phyloP scores from a whole-genome alignment of 305 asterid species.

The Rubia balearica region DNA sequence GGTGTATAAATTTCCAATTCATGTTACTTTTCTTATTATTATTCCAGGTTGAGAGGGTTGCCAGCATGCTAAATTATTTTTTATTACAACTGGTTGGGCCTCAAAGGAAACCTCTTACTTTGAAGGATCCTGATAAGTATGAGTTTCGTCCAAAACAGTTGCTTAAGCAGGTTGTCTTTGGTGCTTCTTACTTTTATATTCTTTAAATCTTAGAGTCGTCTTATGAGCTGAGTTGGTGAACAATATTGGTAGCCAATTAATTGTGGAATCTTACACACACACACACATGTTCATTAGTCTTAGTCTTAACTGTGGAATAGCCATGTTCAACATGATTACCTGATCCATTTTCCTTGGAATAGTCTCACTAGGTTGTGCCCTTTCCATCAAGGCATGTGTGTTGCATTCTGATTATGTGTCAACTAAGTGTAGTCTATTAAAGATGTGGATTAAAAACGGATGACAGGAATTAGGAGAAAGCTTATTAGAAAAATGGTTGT shows the following conservation, averaged over 20 bases:
- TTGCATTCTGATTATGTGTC: not conserved
- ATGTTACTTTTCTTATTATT: not conserved
- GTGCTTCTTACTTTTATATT: not conserved
- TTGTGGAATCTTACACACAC: not conserved
- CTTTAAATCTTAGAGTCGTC: not conserved
- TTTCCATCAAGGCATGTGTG: not conserved
- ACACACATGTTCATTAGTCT: not conserved
- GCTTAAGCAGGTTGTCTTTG: conserved; percentile 66
- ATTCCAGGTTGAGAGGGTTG: conserved; percentile 94
- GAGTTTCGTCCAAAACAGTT: conserved; percentile 87
- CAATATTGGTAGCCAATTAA: not conserved
- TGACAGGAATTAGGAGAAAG: not conserved
- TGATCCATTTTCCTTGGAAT: not conserved
- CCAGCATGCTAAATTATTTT: conserved; percentile 96
- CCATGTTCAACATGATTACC: not conserved
- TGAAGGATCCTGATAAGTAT: conserved; percentile 96
- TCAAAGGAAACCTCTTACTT: conserved; percentile 81
- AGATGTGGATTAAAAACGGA: not conserved
- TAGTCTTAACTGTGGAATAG: not conserved
- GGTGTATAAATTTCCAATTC: conserved; percentile 9
- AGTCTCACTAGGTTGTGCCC: too few relatives aligned
- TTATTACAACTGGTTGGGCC: conserved; percentile 94
- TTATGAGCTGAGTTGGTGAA: not conserved
- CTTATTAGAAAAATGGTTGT: not conserved
- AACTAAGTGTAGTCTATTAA: not conserved